These are phyloP conservation scores for Chenopodium quinoa DNA, from an alignment of 148 eudicot genomes.

Conservation along the genomic window DNA sequence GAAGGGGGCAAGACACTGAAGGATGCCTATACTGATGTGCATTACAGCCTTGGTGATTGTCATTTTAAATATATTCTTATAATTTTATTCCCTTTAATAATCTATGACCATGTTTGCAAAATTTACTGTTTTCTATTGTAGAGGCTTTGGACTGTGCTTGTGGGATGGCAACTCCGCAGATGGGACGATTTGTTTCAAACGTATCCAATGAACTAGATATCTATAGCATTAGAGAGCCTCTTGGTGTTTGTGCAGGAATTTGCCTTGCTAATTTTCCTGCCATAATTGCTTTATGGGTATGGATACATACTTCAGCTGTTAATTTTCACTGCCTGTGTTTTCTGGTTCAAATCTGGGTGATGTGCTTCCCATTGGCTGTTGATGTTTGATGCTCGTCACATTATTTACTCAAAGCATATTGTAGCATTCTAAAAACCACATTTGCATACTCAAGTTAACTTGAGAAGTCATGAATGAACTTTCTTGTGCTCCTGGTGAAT, in stretches of 20 bases:
- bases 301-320: conserved; percentile 8
- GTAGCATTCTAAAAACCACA: not conserved
- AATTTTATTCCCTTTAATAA: not conserved
- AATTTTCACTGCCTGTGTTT: not conserved
- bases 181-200: conserved; percentile 54
- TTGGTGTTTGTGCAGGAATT: conserved; percentile 84
- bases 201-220: conserved; percentile 55
- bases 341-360: conserved; percentile 1
- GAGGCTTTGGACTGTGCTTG: conserved; percentile 70
- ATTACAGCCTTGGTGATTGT: conserved; percentile 34
- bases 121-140: conserved; percentile 26
- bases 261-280: conserved; percentile 61
- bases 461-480: not conserved
- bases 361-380: not conserved
- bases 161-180: conserved; percentile 54
- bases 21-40: conserved; percentile 53
- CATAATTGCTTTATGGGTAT: conserved; percentile 61
- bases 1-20: conserved; percentile 74
- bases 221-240: conserved; percentile 68
- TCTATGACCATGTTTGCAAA: not conserved
- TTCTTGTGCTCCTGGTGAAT: not conserved
- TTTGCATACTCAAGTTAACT: conserved; percentile 5
- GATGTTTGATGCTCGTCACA: not conserved
- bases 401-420: not conserved
- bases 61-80: not conserved